A percentile compares a stretch with the other conserved stretches of the same genome.
phyloP scores from a whole-genome alignment of 2,329 filamentous ascomycete genomes.

The Aspergillus quadrilineatus region DNA sequence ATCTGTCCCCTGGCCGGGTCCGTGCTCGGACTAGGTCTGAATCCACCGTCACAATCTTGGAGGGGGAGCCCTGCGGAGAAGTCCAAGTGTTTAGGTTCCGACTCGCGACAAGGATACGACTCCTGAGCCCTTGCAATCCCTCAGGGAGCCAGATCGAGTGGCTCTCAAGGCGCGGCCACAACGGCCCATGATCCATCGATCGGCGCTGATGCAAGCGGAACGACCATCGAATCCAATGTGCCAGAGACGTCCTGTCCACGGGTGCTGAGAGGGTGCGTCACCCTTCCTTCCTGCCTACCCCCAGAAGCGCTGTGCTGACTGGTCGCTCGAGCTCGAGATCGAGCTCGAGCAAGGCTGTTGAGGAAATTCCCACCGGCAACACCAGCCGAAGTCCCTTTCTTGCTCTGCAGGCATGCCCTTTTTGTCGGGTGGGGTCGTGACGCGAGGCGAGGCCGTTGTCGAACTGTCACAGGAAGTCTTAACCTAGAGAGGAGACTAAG shows the following conservation, averaged over 20 bases:
- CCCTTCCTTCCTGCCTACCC: neutral
- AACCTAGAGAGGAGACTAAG: neutral
- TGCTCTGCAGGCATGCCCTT: neutral
- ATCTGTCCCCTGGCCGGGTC: neutral
- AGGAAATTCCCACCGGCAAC: neutral
- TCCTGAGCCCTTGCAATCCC: neutral
- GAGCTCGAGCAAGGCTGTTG: neutral
- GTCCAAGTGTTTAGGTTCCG: neutral
- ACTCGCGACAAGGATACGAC: neutral
- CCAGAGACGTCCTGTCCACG: neutral
- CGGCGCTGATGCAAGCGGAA: conserved; percentile 6
- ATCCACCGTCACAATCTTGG: neutral
- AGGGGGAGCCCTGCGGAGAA: neutral
- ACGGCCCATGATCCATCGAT: conserved; percentile 2
- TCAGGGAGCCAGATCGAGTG: neutral
- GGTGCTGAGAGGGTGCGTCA: neutral
- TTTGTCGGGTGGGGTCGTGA: neutral
- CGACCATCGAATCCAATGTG: neutral
- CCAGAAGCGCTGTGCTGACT: neutral
- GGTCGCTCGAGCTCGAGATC: neutral
- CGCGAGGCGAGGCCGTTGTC: neutral
- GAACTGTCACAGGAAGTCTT: neutral
- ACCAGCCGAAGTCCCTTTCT: neutral
- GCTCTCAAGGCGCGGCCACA: neutral
- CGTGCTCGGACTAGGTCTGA: neutral